A percentile compares a stretch with the other conserved stretches of the same genome.
Evolutionary conservation across 2,329 filamentous ascomycete genomes (phyloP).

Genomic region (Karstenula rhodostoma): DNA sequence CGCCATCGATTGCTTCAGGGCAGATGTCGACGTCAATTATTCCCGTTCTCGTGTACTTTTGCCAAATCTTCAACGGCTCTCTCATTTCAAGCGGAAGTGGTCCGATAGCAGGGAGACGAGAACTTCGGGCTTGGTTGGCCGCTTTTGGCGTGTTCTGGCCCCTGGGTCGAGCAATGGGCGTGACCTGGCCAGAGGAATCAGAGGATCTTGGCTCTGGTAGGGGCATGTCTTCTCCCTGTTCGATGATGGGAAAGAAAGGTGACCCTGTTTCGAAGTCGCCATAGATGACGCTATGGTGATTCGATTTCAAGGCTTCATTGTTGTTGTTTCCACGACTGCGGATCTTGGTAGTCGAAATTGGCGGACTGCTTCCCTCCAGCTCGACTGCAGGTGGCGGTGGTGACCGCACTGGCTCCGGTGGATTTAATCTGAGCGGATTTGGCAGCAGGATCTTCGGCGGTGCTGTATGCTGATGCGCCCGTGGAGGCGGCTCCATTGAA

Average conservation of each 20-base stretch:
- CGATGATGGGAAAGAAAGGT: background rate
- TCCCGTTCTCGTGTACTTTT: background rate
- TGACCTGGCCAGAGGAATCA: background rate
- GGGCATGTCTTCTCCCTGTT: background rate
- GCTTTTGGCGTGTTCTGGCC: background rate
- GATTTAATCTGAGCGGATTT: slow-evolving; percentile 1
- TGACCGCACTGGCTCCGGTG: slow-evolving; percentile 1
- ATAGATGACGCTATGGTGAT: background rate
- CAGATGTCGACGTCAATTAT: slow-evolving; percentile 1
- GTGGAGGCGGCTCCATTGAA: background rate
- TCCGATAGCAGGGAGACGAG: background rate
- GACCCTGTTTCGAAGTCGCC: background rate
- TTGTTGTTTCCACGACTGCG: background rate
- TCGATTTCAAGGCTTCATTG: background rate
- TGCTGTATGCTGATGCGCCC: background rate
- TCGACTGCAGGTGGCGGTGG: slow-evolving; percentile 1
- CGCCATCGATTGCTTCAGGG: background rate
- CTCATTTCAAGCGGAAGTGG: slow-evolving; percentile 6
- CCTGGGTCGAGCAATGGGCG: background rate
- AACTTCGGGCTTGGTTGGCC: background rate
- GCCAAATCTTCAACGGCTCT: slow-evolving; percentile 6
- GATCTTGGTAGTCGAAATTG: no score
- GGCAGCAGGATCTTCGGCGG: background rate
- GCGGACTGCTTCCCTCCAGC: background rate
- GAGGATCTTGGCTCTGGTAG: background rate